A percentile compares a stretch with the other conserved stretches of the same genome.
phyloP scores from a whole-genome alignment of 495 filamentous ascomycete species.

The Podospora bellae-mahoneyi region DNA sequence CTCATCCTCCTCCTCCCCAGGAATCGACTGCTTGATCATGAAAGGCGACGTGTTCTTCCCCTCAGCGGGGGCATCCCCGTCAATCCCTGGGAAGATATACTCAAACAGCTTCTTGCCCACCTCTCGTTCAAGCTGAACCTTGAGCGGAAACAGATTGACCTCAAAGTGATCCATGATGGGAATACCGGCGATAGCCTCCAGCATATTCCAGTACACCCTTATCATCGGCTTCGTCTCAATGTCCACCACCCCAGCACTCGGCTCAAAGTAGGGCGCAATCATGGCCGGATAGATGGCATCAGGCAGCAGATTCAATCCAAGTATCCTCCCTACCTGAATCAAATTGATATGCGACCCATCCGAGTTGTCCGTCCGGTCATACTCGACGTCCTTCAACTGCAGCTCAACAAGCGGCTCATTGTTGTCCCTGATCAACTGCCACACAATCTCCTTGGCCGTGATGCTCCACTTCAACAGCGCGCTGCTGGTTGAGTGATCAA shows the following conservation, averaged over 20 bases:
- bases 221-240: conserved; percentile 68
- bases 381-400: conserved; percentile 82
- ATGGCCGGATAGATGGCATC: conserved; percentile 94
- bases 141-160: conserved; percentile 87
- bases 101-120: conserved; percentile 93
- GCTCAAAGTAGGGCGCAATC: conserved; percentile 80
- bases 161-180: conserved; percentile 97
- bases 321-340: conserved; percentile 77
- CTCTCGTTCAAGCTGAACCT: conserved; percentile 89
- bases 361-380: conserved; percentile 90
- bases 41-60: conserved; percentile 70
- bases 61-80: conserved; percentile 48
- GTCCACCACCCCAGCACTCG: conserved; percentile 51
- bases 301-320: conserved; percentile 82
- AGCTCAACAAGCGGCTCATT: conserved; percentile 90
- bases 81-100: conserved; percentile 86
- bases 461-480: conserved; percentile 87
- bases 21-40: conserved; percentile 72
- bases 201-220: conserved; percentile 92
- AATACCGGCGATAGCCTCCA: conserved; percentile 96
- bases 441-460: conserved; percentile 86
- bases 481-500: conserved; percentile 68
- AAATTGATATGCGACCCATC: conserved; percentile 94
- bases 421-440: conserved; percentile 86
- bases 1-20: conserved; percentile 63